Conservation (phyloP, 495 filamentous ascomycete genomes). For the Melanomma pulvis-pyrius region DNA sequence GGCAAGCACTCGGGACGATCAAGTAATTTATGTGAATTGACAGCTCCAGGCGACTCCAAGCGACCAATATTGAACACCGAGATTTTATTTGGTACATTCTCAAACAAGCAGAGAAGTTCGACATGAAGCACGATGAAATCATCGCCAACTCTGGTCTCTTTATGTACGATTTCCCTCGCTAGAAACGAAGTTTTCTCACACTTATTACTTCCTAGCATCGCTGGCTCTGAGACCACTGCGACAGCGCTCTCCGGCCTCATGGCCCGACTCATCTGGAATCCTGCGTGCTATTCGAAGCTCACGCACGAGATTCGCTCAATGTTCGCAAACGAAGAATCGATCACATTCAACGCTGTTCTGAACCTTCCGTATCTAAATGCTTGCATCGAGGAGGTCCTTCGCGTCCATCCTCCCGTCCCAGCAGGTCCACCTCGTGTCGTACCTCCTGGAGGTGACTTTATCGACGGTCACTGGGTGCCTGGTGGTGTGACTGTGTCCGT, state of each 20-base stretch:
- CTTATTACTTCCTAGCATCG: constrained; percentile 6
- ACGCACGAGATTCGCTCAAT: constrained; percentile 30
- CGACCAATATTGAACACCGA: constrained; percentile 19
- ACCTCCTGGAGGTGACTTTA: background rate
- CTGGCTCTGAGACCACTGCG: constrained; percentile 41
- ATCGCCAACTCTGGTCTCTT: constrained; percentile 24
- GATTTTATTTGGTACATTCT: constrained; percentile 33
- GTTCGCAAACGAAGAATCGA: constrained; percentile 22
- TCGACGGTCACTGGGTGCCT: background rate
- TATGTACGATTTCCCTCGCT: background rate
- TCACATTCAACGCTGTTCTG: constrained; percentile 40
- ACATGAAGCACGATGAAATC: constrained; percentile 28
- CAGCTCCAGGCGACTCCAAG: constrained; percentile 6
- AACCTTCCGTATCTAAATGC: constrained; percentile 49
- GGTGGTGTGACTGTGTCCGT: constrained; percentile 7
- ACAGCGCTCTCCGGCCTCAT: constrained; percentile 33
- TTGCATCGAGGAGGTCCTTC: constrained; percentile 55
- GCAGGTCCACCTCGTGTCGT: background rate
- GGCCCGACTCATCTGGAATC: constrained; percentile 27
- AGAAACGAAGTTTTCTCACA: background rate
- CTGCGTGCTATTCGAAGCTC: background rate
- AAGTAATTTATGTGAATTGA: background rate
- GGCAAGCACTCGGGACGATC: background rate
- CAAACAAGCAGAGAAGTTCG: constrained; percentile 25
- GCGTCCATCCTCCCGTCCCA: constrained; percentile 53